Evolutionary conservation across 345 rosid genomes (phyloP), one percentile per base, ranked within the genome.

Genomic region (Dovyalis caffra): DNA sequence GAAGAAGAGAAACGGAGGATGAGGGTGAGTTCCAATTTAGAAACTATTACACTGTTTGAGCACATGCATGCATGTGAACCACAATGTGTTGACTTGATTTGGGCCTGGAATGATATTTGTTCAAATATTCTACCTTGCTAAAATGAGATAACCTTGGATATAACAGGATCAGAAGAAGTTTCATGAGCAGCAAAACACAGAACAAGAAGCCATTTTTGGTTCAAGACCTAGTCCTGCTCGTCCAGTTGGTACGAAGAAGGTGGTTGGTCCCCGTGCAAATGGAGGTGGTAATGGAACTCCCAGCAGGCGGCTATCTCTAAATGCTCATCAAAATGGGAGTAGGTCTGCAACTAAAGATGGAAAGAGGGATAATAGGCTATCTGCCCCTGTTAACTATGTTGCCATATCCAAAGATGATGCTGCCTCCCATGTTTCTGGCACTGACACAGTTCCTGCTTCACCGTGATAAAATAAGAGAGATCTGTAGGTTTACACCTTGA

Each of bases 1-100:
- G 98, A 93, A 85, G 98, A 95, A 74, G 99, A 95, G 85, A 95
- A 93, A 72, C 85, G 93, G 58, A 89, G 92, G 76, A 61, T 89
- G 74, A 91, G 87, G 83, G 98, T 93, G 70, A 83, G 90, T 45
- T 69, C 71, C 26, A 51, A 38, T 75, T 43, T 3, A 31, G 34
- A 32, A 66, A 25, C 18, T 37, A 73, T 26, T 56, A 14, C 31
- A 23, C 65, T 23, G 45, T 28, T 49, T 43, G n/a, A 38, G 57
- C 61, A 16, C 69, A 38, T 2, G 23, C 40, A 69, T 32, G 74
- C 49, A 32, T 35, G 25, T 64, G 15, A 47, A 33, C 47, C n/a
- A 15, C 3, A 12, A 57, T 64, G 58, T 35, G 65, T 25, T 23
- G 1, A 7, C 33, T 58, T 28, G 6, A 56, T 51, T 69, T 43